Percentiles rank a stretch among this genome's conserved stretches.
Evolutionary conservation across 306 rosid genomes (phyloP).

Genomic region (Boehmeria nivea): DNA sequence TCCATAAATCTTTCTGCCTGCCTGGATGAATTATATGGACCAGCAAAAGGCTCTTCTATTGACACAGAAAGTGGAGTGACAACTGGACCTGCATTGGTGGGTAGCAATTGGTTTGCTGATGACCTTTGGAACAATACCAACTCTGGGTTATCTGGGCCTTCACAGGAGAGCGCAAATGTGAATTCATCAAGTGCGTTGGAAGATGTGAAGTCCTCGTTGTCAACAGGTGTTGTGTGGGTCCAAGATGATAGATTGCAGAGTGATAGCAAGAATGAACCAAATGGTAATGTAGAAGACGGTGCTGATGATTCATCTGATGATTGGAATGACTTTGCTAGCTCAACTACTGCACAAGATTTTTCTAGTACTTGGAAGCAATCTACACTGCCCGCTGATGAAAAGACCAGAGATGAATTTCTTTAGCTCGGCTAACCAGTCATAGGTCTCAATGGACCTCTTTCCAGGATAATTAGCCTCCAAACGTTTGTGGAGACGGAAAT

Average conservation of each 20-base stretch:
- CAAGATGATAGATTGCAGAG: too few relatives aligned
- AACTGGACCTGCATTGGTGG: slow-evolving; percentile 29
- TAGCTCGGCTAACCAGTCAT: background rate
- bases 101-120: slow-evolving; percentile 53
- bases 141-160: slow-evolving; percentile 27
- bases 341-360: slow-evolving; percentile 32
- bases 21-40: slow-evolving; percentile 38
- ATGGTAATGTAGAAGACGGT: too few relatives aligned
- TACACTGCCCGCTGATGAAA: slow-evolving; percentile 27
- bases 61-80: slow-evolving; percentile 2
- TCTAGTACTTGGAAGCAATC: slow-evolving; percentile 38
- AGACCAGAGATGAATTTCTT: slow-evolving; percentile 36
- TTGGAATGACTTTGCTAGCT: slow-evolving; percentile 57
- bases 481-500: slow-evolving; percentile 18
- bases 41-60: slow-evolving; percentile 26
- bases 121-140: slow-evolving; percentile 43
- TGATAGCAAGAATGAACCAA: too few relatives aligned
- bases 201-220: too few relatives aligned
- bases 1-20: slow-evolving; percentile 32
- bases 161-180: slow-evolving; percentile 32
- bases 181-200: slow-evolving; percentile 44
- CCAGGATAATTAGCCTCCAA: slow-evolving; percentile 35
- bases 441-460: slow-evolving; percentile 33
- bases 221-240: too few relatives aligned
- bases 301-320: slow-evolving; percentile 47